Evolutionary conservation across 805 yeast genomes (phyloP), one percentile per base, ranked within the genome.

Genomic region (Hanseniaspora pseudoguilliermondii): DNA sequence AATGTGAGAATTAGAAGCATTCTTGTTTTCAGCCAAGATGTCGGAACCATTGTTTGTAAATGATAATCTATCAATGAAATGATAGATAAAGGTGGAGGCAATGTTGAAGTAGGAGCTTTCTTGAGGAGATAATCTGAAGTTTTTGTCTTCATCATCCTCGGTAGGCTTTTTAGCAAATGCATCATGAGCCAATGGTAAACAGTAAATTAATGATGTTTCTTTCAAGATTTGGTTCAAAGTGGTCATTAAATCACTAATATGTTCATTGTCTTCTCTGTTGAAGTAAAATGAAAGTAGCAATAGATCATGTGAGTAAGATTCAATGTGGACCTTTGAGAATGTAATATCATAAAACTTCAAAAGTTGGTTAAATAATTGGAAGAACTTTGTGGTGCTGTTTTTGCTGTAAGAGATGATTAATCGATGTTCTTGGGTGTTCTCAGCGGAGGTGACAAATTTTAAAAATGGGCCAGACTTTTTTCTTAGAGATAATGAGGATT

Each of bases 101-200:
- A 89, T 84, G 69, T 91, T 97, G 47, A 97, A 95, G 68, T 93
- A 93, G 57, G 89, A 83, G 47, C 90, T 81, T 72, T 93, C 98
- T 72, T 91, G 97, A 62, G 95, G 81, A 1, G 97, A 89, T 69
- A 91, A 77, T 25, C 35, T 48, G 18, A 53, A 53, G 21, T 25
- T 27, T 18, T 38, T 38, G 34, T 53, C 50, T 23, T 43, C 43
- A 11, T 41, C 27, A 34, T 27, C 18, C 10, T 27, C 50, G 61
- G 81, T 82, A 55, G 91, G 84, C 51, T 74, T 69, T 59, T 84
- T 81, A 54, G 77, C 76, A 62, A 82, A 82, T 75, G 90, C 91
- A 65, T 88, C 86, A 69, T 85, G 82, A 25, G 47, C 49, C 11
- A 50, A 49, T 51, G 98, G 98, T 61, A 91, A 80, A 63, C 96